Percentiles rank a stretch among this genome's conserved stretches.
Evolutionary conservation across 331 rosid species (phyloP).

Genomic region (Acacia pycnantha): DNA sequence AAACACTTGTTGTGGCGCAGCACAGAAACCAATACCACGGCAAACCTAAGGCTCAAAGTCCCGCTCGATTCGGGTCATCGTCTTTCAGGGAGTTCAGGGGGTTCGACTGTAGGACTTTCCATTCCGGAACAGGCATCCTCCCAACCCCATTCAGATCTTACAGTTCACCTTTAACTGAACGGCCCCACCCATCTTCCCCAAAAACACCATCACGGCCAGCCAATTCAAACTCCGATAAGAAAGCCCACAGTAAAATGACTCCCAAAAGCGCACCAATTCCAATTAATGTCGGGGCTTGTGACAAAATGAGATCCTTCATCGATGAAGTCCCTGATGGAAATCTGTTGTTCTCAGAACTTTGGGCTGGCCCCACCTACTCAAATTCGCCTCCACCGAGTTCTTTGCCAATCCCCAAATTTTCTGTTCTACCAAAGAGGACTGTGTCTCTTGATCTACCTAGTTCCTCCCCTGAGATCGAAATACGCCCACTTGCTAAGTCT

Average conservation of each 20-base stretch:
- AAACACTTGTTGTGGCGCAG: constrained; percentile 74
- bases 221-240: constrained; percentile 28
- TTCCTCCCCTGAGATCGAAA: constrained; percentile 47
- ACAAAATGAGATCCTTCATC: constrained; percentile 34
- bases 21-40: constrained; percentile 62
- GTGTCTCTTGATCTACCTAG: constrained; percentile 65
- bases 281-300: constrained; percentile 33
- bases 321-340: constrained; percentile 38
- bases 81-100: constrained; percentile 48
- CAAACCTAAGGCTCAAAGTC: constrained; percentile 49
- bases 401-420: constrained; percentile 83
- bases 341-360: constrained; percentile 70
- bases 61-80: constrained; percentile 48
- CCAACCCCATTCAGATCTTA: constrained; percentile 59
- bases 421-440: constrained; percentile 63
- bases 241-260: constrained; percentile 11
- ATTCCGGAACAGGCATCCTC: constrained; percentile 62
- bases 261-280: constrained; percentile 59
- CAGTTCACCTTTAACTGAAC: constrained; percentile 35
- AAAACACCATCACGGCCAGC: constrained; percentile 41
- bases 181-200: constrained; percentile 32
- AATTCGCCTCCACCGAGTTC: constrained; percentile 96
- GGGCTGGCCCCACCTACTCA: constrained; percentile 98
- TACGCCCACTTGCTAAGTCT: constrained; percentile 63
- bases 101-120: constrained; percentile 74